These are phyloP conservation scores for Musa itinerans DNA, from an alignment of 176 grass and related monocot genomes.

Conservation along the genomic window DNA sequence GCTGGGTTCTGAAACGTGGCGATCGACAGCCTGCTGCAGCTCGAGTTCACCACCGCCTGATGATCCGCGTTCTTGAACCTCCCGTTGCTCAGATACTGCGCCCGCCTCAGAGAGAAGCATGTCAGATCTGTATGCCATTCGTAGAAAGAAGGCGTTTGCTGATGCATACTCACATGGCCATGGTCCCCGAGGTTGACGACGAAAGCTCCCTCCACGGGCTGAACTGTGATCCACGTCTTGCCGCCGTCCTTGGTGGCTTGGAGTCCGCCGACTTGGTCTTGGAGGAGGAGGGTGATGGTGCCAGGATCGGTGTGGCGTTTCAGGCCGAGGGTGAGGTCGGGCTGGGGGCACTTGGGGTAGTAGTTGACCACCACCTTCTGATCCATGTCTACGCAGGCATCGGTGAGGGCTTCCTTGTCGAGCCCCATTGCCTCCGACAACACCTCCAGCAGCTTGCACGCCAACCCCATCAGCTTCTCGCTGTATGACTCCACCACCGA, in stretches of 20 bases:
- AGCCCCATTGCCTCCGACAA: constrained; percentile 86
- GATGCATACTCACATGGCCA: constrained; percentile 44
- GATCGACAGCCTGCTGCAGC: constrained; percentile 63
- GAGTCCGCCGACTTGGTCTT: constrained; percentile 94
- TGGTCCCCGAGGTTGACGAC: constrained; percentile 96
- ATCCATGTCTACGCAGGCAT: constrained; percentile 87
- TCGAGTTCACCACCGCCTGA: constrained; percentile 90
- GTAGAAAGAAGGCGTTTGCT: not conserved
- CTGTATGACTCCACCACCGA: constrained; percentile 62
- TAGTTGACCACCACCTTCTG: constrained; percentile 96
- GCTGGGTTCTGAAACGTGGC: constrained; percentile 95
- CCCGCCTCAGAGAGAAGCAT: not conserved
- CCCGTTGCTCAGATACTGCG: constrained; percentile 83
- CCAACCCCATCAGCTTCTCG: constrained; percentile 58
- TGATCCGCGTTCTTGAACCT: constrained; percentile 96
- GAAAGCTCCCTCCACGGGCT: constrained; percentile 58
- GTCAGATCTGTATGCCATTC: not conserved
- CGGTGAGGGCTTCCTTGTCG: constrained; percentile 44
- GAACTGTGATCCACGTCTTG: constrained; percentile 75
- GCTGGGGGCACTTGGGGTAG: constrained; percentile 90
- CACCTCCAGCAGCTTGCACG: constrained; percentile 69
- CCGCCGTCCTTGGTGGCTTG: constrained; percentile 84
- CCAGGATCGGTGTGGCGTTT: constrained; percentile 91
- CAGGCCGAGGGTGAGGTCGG: constrained; percentile 79
- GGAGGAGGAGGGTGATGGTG: constrained; percentile 84